phyloP scores from a whole-genome alignment of 352 stramenopile genomes.

The Aphanomyces stellatus region DNA sequence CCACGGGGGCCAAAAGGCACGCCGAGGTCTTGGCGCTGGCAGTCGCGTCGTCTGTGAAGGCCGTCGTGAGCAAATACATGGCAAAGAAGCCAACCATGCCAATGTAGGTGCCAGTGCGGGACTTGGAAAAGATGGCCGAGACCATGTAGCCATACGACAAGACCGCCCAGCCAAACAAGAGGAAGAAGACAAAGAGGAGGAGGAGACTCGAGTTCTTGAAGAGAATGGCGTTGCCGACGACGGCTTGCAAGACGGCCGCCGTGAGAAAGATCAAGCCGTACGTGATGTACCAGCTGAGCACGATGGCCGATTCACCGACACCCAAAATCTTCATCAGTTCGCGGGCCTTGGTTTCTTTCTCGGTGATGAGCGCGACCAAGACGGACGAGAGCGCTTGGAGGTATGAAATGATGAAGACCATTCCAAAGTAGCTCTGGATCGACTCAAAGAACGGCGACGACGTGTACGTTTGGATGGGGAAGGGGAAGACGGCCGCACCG shows the following conservation, averaged over 20 bases:
- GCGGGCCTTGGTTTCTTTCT: slow-evolving; percentile 87
- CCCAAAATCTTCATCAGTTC: slow-evolving; percentile 93
- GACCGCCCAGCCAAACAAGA: slow-evolving; percentile 52
- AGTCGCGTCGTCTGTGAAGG: slow-evolving; percentile 29
- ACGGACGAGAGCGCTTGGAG: slow-evolving; percentile 56
- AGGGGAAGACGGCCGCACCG: slow-evolving; percentile 6
- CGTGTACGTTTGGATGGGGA: slow-evolving; percentile 19
- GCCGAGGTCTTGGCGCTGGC: slow-evolving; percentile 37
- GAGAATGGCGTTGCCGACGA: slow-evolving; percentile 40
- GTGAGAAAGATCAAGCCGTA: slow-evolving; percentile 73
- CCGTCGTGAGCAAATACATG: slow-evolving; percentile 72
- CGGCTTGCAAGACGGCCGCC: slow-evolving; percentile 48
- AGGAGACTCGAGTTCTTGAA: slow-evolving; percentile 36
- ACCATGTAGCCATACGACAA: slow-evolving; percentile 59
- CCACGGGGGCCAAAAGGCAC: slow-evolving; percentile 55
- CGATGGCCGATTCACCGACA: slow-evolving; percentile 59
- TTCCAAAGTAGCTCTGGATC: slow-evolving; percentile 27
- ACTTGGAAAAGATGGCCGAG: slow-evolving; percentile 73
- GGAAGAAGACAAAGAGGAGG: slow-evolving; percentile 61
- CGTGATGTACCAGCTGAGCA: slow-evolving; percentile 74
- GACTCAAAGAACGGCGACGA: slow-evolving; percentile 27
- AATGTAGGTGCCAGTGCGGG: slow-evolving; percentile 60
- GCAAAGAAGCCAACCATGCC: slow-evolving; percentile 83
- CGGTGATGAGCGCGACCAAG: slow-evolving; percentile 82
- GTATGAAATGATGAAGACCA: slow-evolving; percentile 72